Percentiles rank a stretch among this genome's conserved stretches.
phyloP scores from a whole-genome alignment of 2,329 filamentous ascomycete species.

The Penicillium sp. region DNA sequence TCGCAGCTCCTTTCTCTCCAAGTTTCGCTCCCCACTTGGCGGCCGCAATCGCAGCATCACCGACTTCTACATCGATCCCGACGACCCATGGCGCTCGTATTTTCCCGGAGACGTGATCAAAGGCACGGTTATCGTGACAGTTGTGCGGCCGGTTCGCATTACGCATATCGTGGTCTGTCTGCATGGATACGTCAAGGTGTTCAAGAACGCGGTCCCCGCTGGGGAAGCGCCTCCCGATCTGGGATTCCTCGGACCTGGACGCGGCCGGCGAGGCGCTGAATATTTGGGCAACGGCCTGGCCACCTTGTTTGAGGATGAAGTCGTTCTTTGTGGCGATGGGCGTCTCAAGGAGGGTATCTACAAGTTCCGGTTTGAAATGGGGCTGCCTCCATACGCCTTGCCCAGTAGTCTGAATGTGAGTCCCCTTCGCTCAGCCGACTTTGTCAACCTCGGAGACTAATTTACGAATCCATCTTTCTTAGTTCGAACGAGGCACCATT shows the following conservation, averaged over 20 bases:
- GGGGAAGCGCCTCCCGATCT: slow-evolving; percentile 55
- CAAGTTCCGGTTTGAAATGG: slow-evolving; percentile 66
- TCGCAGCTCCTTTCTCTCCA: slow-evolving; percentile 52
- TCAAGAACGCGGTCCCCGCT: slow-evolving; percentile 61
- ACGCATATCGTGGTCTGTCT: slow-evolving; percentile 65
- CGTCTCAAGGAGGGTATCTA: slow-evolving; percentile 65
- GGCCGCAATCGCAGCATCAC: slow-evolving; percentile 57
- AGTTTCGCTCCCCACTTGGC: slow-evolving; percentile 59
- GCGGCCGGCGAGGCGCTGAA: slow-evolving; percentile 53
- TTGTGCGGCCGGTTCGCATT: slow-evolving; percentile 62
- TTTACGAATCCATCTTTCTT: slow-evolving; percentile 8
- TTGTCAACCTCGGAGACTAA: background rate
- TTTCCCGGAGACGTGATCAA: slow-evolving; percentile 64
- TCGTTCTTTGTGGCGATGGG: slow-evolving; percentile 65
- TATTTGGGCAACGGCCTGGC: slow-evolving; percentile 67
- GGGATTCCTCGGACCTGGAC: slow-evolving; percentile 56
- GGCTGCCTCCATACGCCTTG: slow-evolving; percentile 60
- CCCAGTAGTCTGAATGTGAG: slow-evolving; percentile 93
- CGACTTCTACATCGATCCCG: slow-evolving; percentile 63
- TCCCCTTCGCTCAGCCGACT: slow-evolving; percentile 16
- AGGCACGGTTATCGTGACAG: slow-evolving; percentile 61
- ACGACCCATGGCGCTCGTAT: slow-evolving; percentile 65
- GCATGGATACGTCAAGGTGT: slow-evolving; percentile 67
- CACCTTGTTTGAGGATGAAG: slow-evolving; percentile 66
- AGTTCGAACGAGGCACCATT: slow-evolving; percentile 96